Evolutionary conservation across 345 rosid genomes (phyloP).

Genomic region (Hevea brasiliensis): DNA sequence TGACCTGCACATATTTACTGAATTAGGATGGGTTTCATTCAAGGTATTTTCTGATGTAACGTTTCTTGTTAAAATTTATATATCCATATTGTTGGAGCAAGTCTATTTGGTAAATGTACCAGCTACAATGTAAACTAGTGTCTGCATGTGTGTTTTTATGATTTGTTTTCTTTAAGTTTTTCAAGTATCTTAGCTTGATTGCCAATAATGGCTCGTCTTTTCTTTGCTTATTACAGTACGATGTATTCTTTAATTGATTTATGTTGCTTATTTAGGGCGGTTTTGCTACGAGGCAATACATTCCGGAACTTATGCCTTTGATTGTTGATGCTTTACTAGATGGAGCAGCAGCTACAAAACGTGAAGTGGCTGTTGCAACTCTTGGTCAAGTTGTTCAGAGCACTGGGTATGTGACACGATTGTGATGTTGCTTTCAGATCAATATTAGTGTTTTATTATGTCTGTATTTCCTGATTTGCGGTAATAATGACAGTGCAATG

Average conservation of each 20-base stretch:
- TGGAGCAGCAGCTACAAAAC: conserved; percentile 92
- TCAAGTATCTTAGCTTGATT: not conserved
- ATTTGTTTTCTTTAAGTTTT: not conserved
- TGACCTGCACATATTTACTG: not conserved
- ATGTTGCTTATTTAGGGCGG: conserved; percentile 71
- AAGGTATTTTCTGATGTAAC: not conserved
- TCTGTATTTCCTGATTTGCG: not conserved
- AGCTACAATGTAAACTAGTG: not conserved
- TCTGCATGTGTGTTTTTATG: too few relatives aligned
- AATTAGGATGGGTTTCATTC: not conserved
- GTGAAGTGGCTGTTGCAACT: conserved; percentile 97
- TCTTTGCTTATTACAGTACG: not conserved
- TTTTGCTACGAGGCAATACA: conserved; percentile 88
- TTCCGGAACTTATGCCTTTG: conserved; percentile 92
- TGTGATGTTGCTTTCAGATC: not conserved
- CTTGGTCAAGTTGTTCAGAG: conserved; percentile 98
- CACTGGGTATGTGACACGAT: conserved; percentile 66
- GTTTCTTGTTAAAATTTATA: not conserved
- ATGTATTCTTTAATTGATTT: conserved; percentile 2
- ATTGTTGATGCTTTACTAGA: conserved; percentile 96
- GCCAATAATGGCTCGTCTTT: not conserved
- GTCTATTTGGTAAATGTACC: not conserved
- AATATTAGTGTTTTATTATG: not conserved
- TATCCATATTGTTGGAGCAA: not conserved
- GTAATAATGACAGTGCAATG: not conserved